These are phyloP conservation scores for Microdochium nivale DNA, from an alignment of 2,329 filamentous ascomycete species.

Conservation along the genomic window DNA sequence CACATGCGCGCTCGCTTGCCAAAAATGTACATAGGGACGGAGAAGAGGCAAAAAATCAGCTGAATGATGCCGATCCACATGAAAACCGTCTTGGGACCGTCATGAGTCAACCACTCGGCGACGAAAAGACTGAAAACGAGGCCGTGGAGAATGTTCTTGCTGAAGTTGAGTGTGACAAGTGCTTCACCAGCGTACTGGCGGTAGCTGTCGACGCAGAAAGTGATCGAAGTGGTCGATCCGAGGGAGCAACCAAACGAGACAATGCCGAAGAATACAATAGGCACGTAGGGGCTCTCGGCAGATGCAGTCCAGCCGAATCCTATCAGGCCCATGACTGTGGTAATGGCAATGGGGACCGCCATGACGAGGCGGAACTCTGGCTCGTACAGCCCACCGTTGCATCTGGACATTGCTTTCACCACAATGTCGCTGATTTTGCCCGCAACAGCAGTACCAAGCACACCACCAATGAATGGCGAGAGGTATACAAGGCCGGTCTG, in stretches of 20 bases:
- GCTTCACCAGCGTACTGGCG: conserved; percentile 90
- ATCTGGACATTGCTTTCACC: conserved; percentile 70
- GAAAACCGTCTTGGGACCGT: conserved; percentile 72
- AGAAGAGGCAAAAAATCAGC: conserved; percentile 61
- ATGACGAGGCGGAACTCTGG: conserved; percentile 89
- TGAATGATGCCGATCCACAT: conserved; percentile 82
- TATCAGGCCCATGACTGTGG: conserved; percentile 80
- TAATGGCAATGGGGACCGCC: conserved; percentile 69
- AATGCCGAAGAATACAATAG: conserved; percentile 86
- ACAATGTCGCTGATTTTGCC: conserved; percentile 82
- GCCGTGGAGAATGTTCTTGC: conserved; percentile 89
- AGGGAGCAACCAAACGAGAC: conserved; percentile 88
- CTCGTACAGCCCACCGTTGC: conserved; percentile 91
- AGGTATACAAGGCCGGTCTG: conserved; percentile 83
- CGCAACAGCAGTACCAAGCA: conserved; percentile 86
- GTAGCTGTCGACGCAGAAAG: conserved; percentile 90
- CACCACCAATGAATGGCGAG: conserved; percentile 78
- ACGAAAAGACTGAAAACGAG: conserved; percentile 85
- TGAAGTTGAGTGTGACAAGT: conserved; percentile 87
- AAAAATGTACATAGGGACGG: conserved; percentile 89
- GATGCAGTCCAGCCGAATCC: conserved; percentile 92
- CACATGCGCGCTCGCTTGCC: conserved; percentile 90
- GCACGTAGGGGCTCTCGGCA: conserved; percentile 79
- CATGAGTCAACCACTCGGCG: conserved; percentile 67
- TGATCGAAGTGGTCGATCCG: conserved; percentile 85